Evolutionary conservation across 2,329 filamentous ascomycete genomes (phyloP).

Genomic region (Berkeleyomyces rouxiae): DNA sequence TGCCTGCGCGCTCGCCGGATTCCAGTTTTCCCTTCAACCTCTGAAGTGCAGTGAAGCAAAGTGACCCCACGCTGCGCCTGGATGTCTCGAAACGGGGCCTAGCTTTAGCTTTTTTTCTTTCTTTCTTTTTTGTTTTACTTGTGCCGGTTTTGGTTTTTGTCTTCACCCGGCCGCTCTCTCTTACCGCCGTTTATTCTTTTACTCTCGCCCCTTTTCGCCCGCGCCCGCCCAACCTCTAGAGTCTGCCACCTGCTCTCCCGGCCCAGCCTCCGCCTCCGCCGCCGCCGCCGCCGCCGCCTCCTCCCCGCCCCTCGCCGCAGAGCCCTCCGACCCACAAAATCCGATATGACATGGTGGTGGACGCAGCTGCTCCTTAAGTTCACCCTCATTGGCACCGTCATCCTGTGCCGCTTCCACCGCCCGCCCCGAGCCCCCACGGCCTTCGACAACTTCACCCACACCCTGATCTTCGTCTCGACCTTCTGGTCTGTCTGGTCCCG

Average conservation of each 20-base stretch:
- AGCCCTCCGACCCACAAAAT: background rate
- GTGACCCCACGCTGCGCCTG: too few species aligned
- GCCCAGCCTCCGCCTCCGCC: too few species aligned
- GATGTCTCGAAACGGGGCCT: background rate
- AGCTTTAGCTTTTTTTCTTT: background rate
- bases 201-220: background rate
- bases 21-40: too few species aligned
- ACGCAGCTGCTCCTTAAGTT: conserved; percentile 14
- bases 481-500: conserved; percentile 14
- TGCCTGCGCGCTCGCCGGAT: too few species aligned
- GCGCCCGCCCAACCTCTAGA: too few species aligned
- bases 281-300: background rate
- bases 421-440: conserved; percentile 14
- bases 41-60: too few species aligned
- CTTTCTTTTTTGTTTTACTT: background rate
- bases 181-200: background rate
- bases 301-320: background rate
- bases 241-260: too few species aligned
- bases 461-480: conserved; percentile 13
- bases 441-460: conserved; percentile 15
- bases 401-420: conserved; percentile 15
- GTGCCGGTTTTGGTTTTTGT: background rate
- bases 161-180: background rate
- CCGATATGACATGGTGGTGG: conserved; percentile 12
- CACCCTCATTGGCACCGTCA: conserved; percentile 14